Conservation (phyloP, 306 rosid genomes). For the Ziziphus jujuba region DNA sequence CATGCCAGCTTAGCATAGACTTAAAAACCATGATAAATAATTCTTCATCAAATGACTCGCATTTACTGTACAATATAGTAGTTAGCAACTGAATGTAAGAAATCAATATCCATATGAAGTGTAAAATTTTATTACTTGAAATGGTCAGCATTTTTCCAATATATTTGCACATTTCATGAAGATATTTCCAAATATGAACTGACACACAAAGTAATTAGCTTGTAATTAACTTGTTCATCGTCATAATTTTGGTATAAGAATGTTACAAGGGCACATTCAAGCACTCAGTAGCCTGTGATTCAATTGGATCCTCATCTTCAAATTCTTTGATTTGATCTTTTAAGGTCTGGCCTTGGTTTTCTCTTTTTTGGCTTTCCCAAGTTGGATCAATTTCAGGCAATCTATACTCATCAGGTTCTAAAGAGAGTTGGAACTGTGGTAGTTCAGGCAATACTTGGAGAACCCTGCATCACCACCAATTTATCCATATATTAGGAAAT, state of each 20-base stretch:
- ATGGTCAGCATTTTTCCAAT: too few species aligned
- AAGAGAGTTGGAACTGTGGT: constrained; percentile 87
- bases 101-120: too few species aligned
- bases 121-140: too few species aligned
- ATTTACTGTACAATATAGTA: too few species aligned
- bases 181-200: neutral
- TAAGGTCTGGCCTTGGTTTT: constrained; percentile 53
- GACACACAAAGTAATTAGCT: constrained; percentile 9
- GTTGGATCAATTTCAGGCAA: constrained; percentile 66
- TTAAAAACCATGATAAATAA: too few species aligned
- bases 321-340: constrained; percentile 74
- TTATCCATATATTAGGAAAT: constrained; percentile 4
- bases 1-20: too few species aligned
- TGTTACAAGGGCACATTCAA: neutral
- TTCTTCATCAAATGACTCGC: too few species aligned
- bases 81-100: too few species aligned
- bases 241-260: constrained; percentile 14
- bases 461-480: constrained; percentile 49
- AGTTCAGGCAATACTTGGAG: constrained; percentile 78
- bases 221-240: neutral
- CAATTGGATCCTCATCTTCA: constrained; percentile 49
- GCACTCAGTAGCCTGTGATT: constrained; percentile 27
- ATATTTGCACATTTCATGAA: neutral
- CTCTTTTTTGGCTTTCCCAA: constrained; percentile 73
- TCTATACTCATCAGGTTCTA: constrained; percentile 76